Base-by-base conservation (phyloP, 1,284 basidiomycete genomes). In the Marasmius tenuissimus region DNA sequence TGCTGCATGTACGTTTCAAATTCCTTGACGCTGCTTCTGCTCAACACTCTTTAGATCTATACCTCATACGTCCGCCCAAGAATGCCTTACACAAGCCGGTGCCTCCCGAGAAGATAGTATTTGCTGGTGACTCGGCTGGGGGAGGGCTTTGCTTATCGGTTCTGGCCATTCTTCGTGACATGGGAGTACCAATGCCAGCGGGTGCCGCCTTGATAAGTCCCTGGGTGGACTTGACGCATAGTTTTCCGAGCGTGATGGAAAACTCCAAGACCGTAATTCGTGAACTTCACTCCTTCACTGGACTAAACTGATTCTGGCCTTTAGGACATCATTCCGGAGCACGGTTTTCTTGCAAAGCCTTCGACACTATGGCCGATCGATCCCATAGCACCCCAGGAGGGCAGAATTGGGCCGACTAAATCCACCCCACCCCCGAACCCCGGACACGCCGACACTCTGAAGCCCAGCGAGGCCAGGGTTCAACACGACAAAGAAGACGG, bases 51-150 rank as follows among this genome's bases (percentile, higher is more conserved):
- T 18, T 42, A 92, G 89, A 94, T 70, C 74, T 96, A 18, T 97
- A 94, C 73, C 83, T 97, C 20, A 89, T 88, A 35, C 75, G 83
- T 12, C 94, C 94, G 0, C 93, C 93, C 0, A 78, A 85, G 0
- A 84, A 76, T 9, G 86, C 92, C 8, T 74, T 82, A 22, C 93
- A 94, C 71, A 81, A 81, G 49, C 76, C 92, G 0, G 80, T 96
- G 40, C 76, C 85, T 55, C 87, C 92, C 0, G 84, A 84, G 8
- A 88, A 90, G 64, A 88, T 95, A 53, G 87, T 96, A 14, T 75
- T 93, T 58, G 92, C 91, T 0, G 94, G 94, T 16, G 94, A 96
- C 71, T 93, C 90, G 3, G 93, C 94, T 0, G 94, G 94, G 10
- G 94, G 87, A 1, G 91, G 88, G 1, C 75, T 95, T 2, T 86